Base-by-base conservation (phyloP, 345 rosid genomes). In the Mallotus nudiflorus region DNA sequence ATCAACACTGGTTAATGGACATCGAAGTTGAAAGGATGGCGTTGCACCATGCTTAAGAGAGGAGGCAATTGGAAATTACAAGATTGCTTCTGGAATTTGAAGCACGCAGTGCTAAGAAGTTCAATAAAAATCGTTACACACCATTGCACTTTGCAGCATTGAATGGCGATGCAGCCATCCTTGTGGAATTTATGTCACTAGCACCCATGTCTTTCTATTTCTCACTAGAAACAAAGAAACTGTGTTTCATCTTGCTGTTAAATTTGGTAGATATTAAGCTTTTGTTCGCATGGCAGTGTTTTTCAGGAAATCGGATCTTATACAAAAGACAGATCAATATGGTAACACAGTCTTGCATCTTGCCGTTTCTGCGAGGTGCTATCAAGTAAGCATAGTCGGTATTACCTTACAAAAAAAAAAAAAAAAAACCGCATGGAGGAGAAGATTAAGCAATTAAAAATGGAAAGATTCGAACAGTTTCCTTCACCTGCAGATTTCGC, bases 401-500 rank as follows among this genome's bases (percentile, higher is more conserved):
- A n/a, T n/a, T n/a, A n/a, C n/a, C n/a, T n/a, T n/a, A n/a, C n/a
- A 39, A 39, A 12, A 12, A 42, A 42, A 42, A 42, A 42, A 42
- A 12, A 42, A 42, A 12, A 42, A 42, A 12, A 42, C 4, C 13
- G 14, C 46, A 42, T 42, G 46, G 46, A 64, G 83, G 80, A 74
- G 66, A 82, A 68, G 50, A 75, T 80, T 33, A 54, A 50, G 57
- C 76, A 52, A 53, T 15, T 53, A 6, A 51, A 45, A 51, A 82
- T 89, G 46, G 68, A 70, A 67, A 76, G 22, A 66, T 83, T 88
- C 78, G 81, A 87, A 69, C 77, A 77, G 62, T 71, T 73, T 62
- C 91, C 85, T 56, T 85, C 88, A 1, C 69, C 88, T 24, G 39
- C 79, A 67, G 83, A 77, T 0, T 91, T 94, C 71, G 83, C 77